Percentiles rank a stretch among this genome's conserved stretches.
Conservation (phyloP, 176 grass and related monocot species). For the Ensete glaucum region DNA sequence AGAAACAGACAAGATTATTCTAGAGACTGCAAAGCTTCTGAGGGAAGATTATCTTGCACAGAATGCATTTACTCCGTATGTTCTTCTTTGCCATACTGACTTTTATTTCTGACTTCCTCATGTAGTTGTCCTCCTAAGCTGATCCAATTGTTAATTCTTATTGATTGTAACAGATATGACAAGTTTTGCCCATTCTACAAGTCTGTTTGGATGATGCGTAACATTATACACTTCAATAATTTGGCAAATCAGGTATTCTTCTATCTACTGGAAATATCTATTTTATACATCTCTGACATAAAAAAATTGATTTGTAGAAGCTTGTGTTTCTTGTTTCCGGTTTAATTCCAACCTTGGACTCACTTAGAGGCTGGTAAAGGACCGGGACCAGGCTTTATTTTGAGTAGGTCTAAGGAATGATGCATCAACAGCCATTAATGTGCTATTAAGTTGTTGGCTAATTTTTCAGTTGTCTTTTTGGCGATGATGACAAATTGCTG, state of each 20-base stretch:
- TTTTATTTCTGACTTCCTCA: constrained; percentile 8
- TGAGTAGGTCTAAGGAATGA: no score
- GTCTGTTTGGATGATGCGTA: constrained; percentile 96
- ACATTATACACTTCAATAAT: constrained; percentile 82
- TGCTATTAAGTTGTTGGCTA: no score
- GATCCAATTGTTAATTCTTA: neutral
- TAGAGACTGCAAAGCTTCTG: constrained; percentile 78
- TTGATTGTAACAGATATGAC: constrained; percentile 55
- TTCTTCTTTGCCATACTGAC: neutral
- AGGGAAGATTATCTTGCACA: constrained; percentile 85
- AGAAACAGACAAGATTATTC: constrained; percentile 77
- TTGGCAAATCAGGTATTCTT: constrained; percentile 66
- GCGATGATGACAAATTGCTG: neutral
- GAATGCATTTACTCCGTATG: constrained; percentile 89
- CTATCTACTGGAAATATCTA: neutral
- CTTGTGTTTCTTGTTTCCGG: neutral
- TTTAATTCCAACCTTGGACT: no score
- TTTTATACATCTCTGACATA: neutral
- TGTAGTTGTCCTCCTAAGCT: constrained; percentile 1
- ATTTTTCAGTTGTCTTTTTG: no score
- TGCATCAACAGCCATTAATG: no score
- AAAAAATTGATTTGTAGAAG: neutral
- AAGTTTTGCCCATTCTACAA: constrained; percentile 94
- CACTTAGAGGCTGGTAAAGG: no score
- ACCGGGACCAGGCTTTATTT: no score